Conservation (phyloP, 2,329 filamentous ascomycete species). For the Blastomyces silverae region DNA sequence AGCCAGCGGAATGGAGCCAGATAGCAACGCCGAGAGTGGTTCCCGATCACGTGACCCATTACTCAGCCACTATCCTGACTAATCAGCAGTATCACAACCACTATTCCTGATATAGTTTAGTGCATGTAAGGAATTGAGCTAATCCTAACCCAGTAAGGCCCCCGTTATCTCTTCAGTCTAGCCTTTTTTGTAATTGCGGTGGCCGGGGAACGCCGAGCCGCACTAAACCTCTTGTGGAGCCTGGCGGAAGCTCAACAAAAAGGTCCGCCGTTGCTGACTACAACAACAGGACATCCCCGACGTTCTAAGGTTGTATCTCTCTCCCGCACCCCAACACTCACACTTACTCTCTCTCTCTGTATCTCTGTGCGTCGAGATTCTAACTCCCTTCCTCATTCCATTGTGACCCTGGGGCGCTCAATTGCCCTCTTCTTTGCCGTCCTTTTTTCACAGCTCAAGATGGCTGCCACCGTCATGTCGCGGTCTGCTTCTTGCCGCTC, state of each 20-base stretch:
- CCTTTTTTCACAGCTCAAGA: constrained; percentile 31
- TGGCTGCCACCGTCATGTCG: constrained; percentile 49
- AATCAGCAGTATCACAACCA: neutral
- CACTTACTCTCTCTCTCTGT: neutral
- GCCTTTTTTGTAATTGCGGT: neutral
- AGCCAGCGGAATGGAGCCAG: neutral
- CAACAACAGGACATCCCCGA: neutral
- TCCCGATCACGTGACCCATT: neutral
- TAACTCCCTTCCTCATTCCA: neutral
- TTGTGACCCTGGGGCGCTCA: constrained; percentile 9
- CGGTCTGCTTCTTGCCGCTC: constrained; percentile 42
- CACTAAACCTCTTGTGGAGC: neutral
- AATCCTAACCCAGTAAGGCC: neutral
- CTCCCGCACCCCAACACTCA: neutral
- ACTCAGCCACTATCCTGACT: neutral
- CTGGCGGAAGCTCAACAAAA: constrained; percentile 8
- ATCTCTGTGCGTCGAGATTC: neutral
- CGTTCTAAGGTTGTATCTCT: neutral
- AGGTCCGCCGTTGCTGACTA: neutral
- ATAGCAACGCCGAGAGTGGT: neutral
- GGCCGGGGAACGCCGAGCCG: neutral
- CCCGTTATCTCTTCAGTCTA: neutral
- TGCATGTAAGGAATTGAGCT: neutral
- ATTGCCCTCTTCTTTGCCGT: constrained; percentile 1
- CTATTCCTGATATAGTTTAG: neutral